These are phyloP conservation scores for Przewalskia tangutica DNA, from an alignment of 257 asterid species.

Conservation along the genomic window DNA sequence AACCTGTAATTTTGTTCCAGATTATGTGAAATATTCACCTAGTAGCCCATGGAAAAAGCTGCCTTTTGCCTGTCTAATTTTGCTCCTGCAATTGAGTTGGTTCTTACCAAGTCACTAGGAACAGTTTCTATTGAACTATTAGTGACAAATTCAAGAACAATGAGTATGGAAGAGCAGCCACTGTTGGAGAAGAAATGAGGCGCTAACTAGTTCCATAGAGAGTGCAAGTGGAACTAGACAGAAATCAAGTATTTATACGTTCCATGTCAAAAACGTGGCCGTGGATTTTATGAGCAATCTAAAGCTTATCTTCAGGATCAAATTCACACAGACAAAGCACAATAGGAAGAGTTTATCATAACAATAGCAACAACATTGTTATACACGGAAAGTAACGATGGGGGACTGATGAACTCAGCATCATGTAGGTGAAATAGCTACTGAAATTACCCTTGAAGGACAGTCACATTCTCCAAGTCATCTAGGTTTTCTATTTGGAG, in stretches of 20 bases:
- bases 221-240: neutral
- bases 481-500: neutral
- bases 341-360: neutral
- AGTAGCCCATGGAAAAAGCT: neutral
- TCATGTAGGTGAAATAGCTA: neutral
- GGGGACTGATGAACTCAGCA: neutral
- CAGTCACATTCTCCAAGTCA: no score
- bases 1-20: neutral
- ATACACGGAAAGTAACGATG: neutral
- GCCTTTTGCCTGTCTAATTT: neutral
- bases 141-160: neutral
- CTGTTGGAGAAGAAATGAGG: neutral
- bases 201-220: neutral
- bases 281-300: neutral
- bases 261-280: neutral
- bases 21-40: neutral
- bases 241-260: neutral
- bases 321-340: neutral
- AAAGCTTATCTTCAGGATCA: neutral
- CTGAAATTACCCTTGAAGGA: neutral
- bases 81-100: neutral
- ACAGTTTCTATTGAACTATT: neutral
- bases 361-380: neutral
- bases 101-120: neutral
- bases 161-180: neutral